Evolutionary conservation across 1,139 yeast species (phyloP).

Genomic region (Diutina scorzettiae): DNA sequence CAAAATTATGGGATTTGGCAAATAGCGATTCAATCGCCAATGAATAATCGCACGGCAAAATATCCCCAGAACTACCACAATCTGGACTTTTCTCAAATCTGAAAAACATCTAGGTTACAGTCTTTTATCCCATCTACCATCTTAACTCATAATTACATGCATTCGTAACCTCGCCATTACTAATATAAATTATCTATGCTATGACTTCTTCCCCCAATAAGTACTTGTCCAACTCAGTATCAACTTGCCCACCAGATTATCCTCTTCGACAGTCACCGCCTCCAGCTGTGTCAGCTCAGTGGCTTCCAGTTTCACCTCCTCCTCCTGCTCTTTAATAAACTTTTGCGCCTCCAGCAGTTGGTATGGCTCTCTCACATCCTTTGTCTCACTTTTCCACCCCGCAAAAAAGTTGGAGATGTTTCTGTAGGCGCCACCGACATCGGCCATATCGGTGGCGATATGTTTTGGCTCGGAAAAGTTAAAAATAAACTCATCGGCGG

Average conservation of each 20-base stretch:
- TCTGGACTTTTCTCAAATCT: too few relatives aligned
- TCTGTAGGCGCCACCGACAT: not conserved
- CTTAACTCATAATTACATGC: too few relatives aligned
- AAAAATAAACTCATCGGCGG: conserved; percentile 81
- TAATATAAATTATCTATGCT: not conserved
- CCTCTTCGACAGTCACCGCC: not conserved
- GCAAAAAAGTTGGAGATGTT: not conserved
- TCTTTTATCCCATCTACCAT: too few relatives aligned
- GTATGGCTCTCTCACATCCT: not conserved
- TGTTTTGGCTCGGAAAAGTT: conserved; percentile 81
- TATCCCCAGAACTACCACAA: too few relatives aligned
- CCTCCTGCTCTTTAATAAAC: not conserved
- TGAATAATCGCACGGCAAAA: too few relatives aligned
- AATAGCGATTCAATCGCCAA: too few relatives aligned
- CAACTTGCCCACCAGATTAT: not conserved
- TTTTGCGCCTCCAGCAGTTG: conserved; percentile 1
- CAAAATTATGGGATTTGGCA: too few relatives aligned
- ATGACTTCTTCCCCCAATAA: conserved; percentile 1
- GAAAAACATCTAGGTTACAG: too few relatives aligned
- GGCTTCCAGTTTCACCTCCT: not conserved
- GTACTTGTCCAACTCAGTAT: not conserved
- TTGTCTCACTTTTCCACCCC: not conserved
- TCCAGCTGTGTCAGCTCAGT: not conserved
- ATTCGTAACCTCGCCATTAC: too few relatives aligned
- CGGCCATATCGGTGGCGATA: conserved; percentile 21